A percentile compares a stretch with the other conserved stretches of the same genome.
Evolutionary conservation across 257 asterid species (phyloP).

Genomic region (Oldenlandia corymbosa): DNA sequence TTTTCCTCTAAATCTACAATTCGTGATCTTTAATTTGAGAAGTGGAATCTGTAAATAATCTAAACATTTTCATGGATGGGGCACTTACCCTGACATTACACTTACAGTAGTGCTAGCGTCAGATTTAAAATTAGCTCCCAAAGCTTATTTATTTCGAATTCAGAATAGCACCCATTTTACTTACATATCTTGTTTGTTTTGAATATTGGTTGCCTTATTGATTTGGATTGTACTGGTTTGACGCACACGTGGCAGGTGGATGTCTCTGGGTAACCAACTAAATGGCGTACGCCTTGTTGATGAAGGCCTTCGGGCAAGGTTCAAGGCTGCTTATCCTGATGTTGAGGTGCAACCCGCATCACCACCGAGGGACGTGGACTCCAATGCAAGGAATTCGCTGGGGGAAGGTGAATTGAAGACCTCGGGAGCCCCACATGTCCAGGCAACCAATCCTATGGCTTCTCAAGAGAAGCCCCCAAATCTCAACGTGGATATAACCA

Average conservation of each 20-base stretch:
- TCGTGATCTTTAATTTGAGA: no score
- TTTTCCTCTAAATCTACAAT: no score
- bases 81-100: no score
- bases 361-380: no score
- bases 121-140: no score
- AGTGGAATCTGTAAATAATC: no score
- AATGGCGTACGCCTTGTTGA: constrained; percentile 84
- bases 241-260: constrained; percentile 61
- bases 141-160: no score
- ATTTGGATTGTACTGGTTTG: constrained; percentile 1
- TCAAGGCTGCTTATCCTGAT: constrained; percentile 91
- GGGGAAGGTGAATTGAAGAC: constrained; percentile 36
- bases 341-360: constrained; percentile 94
- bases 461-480: constrained; percentile 34
- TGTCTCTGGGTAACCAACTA: constrained; percentile 89
- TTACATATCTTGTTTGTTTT: no score
- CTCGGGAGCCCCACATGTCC: constrained; percentile 23
- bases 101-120: no score
- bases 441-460: constrained; percentile 28
- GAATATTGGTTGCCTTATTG: no score
- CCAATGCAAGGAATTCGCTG: constrained; percentile 32
- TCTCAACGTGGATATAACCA: constrained; percentile 39
- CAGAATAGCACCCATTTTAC: no score
- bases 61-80: no score
- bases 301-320: constrained; percentile 94